A percentile compares a stretch with the other conserved stretches of the same genome.
Conservation (phyloP, 2,329 filamentous ascomycete genomes). For the Teratosphaeria viscida region DNA sequence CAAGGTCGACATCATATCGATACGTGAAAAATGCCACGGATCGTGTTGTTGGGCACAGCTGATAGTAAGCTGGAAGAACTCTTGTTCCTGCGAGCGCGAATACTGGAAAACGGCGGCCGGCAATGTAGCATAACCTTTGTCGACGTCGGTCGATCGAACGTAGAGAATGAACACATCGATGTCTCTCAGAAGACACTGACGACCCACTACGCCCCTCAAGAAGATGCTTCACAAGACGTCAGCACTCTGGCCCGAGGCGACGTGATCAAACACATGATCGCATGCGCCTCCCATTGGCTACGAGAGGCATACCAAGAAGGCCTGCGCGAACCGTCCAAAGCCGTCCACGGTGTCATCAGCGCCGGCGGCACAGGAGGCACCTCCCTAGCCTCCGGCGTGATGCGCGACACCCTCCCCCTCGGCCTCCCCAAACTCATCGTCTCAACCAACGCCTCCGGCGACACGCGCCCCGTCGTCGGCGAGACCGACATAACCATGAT, state of each 20-base stretch:
- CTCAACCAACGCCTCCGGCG: constrained; percentile 58
- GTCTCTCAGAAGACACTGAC: constrained; percentile 38
- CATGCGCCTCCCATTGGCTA: constrained; percentile 38
- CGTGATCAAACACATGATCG: constrained; percentile 48
- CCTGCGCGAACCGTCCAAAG: constrained; percentile 8
- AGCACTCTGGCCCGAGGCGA: constrained; percentile 39
- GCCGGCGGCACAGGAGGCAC: constrained; percentile 55
- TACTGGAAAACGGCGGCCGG: constrained; percentile 24
- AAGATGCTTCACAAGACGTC: constrained; percentile 17
- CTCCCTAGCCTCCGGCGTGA: constrained; percentile 48
- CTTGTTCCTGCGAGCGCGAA: constrained; percentile 41
- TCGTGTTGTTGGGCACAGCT: constrained; percentile 52
- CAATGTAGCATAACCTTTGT: constrained; percentile 37
- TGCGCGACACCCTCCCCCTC: constrained; percentile 51
- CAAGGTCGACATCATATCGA: not conserved
- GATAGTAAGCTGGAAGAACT: constrained; percentile 55
- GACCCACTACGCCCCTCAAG: constrained; percentile 18
- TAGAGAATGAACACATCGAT: constrained; percentile 37
- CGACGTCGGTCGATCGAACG: constrained; percentile 44
- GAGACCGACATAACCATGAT: constrained; percentile 61
- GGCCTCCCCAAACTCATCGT: constrained; percentile 62
- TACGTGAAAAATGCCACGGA: constrained; percentile 20
- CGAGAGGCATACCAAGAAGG: constrained; percentile 13
- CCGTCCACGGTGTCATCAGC: constrained; percentile 41
- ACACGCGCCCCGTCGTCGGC: constrained; percentile 53